Evolutionary conservation across 2,329 filamentous ascomycete species (phyloP), one percentile per base, ranked within the genome.

Genomic region (Didymellaceae sp.): DNA sequence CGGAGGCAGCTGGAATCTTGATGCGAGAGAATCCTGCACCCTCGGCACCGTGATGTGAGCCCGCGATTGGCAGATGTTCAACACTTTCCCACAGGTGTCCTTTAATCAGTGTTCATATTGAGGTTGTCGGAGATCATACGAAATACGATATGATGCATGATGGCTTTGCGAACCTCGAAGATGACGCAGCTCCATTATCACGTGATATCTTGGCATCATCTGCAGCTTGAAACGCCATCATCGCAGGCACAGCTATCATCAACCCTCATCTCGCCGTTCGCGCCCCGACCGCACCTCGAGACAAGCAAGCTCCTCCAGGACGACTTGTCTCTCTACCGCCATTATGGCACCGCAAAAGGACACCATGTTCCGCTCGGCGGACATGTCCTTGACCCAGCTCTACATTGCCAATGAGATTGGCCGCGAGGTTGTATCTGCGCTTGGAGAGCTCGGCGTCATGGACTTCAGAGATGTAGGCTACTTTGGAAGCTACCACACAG

Each of bases 321-420:
- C 53, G 52, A 54, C 58, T 63, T 65, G 63, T 62, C 58, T 61
- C 59, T 57, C 55, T 57, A 63, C 57, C 63, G 70, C 68, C 74
- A 74, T 57, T 74, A 87, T 87, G 85, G 83, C 80, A 76, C 77
- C 81, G 48, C 68, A 74, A 44, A 80, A 90, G 79, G 91, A 97
- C 80, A 96, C 92, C 77, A 90, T 97, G 81, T 97, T 99, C 87
- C 93, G 95, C 84, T 99, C 94, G 74, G 90, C 91, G 90, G 90
- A 97, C 78, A 99, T 99, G 94, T 97, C 91, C 83, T 88, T 99
- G 88, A 96, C 96, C 71, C 94, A 99, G 86, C 88, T 99, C 71
- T 99, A 97, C 79, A 95, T 99, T 70, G 91, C 94, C 71, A 97
- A 97, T 74, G 94, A 99, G 82, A 97, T 99, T 66, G 93, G 94